Evolutionary conservation across 768 basidiomycete genomes (phyloP).

Genomic region (Pleurotus giganteus): DNA sequence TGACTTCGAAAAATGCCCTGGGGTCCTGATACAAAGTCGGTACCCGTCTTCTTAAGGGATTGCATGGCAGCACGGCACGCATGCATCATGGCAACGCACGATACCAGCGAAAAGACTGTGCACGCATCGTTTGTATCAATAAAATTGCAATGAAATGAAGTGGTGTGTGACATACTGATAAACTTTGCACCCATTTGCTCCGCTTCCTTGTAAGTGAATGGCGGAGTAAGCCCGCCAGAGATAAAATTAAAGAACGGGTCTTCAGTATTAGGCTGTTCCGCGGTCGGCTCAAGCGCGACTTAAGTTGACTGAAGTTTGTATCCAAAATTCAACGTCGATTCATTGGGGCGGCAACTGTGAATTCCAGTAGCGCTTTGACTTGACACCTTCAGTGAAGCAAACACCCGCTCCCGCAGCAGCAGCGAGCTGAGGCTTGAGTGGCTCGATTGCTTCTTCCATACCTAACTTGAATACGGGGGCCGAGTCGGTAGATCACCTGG

Average conservation of each 20-base stretch:
- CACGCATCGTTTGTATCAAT: constrained; percentile 5
- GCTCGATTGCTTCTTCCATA: constrained; percentile 48
- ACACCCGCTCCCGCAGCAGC: constrained; percentile 43
- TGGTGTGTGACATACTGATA: constrained; percentile 22
- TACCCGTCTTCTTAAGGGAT: constrained; percentile 47
- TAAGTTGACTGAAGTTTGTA: too few species aligned
- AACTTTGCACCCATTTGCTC: constrained; percentile 47
- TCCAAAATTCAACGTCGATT: constrained; percentile 64
- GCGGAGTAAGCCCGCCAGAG: constrained; percentile 48
- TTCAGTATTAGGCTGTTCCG: too few species aligned
- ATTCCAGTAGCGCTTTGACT: constrained; percentile 40
- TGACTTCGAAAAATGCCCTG: constrained; percentile 48
- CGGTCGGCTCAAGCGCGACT: too few species aligned
- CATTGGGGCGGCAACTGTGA: constrained; percentile 33
- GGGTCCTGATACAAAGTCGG: constrained; percentile 45
- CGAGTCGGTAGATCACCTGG: constrained; percentile 46
- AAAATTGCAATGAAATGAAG: neutral
- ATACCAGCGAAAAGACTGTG: constrained; percentile 47
- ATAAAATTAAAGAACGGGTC: constrained; percentile 45
- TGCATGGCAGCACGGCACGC: constrained; percentile 46
- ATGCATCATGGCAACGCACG: constrained; percentile 45
- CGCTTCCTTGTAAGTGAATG: constrained; percentile 46
- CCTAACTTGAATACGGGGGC: constrained; percentile 47
- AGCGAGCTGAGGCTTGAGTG: constrained; percentile 46
- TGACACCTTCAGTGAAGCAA: constrained; percentile 52